Percentiles rank a stretch among this genome's conserved stretches.
These are phyloP conservation scores for Rubia peregrina DNA, from an alignment of 305 asterid genomes.

Conservation along the genomic window DNA sequence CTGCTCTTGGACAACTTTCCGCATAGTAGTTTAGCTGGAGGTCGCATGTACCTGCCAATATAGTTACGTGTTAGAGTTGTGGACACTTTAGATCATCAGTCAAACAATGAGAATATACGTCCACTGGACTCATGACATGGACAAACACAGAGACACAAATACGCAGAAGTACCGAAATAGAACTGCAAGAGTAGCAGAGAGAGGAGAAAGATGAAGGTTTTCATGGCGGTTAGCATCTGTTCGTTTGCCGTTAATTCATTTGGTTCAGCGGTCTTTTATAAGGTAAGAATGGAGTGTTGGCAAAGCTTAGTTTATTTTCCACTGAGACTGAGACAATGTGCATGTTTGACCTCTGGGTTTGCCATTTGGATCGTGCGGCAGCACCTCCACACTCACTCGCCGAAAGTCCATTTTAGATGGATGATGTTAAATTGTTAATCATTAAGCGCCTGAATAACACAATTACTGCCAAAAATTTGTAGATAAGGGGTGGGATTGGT, in stretches of 20 bases:
- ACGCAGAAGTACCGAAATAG: slow-evolving; percentile 27
- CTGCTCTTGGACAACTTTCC: slow-evolving; percentile 63
- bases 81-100: too few species aligned
- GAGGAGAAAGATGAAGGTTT: slow-evolving; percentile 31
- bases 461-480: background rate
- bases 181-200: slow-evolving; percentile 45
- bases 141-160: too few species aligned
- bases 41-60: slow-evolving; percentile 32
- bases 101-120: too few species aligned
- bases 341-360: background rate
- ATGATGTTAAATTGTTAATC: background rate
- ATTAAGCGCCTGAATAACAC: background rate
- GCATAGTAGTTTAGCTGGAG: slow-evolving; percentile 52
- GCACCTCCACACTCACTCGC: background rate
- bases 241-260: slow-evolving; percentile 6
- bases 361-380: background rate
- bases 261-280: background rate
- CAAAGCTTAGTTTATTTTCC: background rate
- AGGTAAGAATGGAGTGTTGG: background rate
- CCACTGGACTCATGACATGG: too few species aligned
- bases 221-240: slow-evolving; percentile 10
- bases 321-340: background rate
- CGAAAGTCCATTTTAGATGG: background rate
- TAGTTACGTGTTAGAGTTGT: too few species aligned
- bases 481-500: background rate